A percentile compares a stretch with the other conserved stretches of the same genome.
phyloP scores from a whole-genome alignment of 257 asterid species.

The Plantago elongata region DNA sequence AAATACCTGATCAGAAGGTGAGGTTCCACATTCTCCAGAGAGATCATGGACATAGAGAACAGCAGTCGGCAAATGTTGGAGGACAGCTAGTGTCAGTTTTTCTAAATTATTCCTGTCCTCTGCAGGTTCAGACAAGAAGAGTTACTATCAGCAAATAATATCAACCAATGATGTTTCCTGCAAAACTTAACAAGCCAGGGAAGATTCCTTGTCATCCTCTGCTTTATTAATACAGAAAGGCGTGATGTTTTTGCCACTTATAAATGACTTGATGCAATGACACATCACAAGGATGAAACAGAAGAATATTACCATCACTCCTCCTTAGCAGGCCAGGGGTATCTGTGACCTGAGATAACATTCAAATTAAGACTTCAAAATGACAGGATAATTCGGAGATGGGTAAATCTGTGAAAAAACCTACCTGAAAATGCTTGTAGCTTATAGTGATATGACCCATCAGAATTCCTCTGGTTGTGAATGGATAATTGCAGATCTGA shows the following conservation, averaged over 20 bases:
- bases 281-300: conserved; percentile 14
- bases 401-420: conserved; percentile 15
- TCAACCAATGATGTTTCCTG: neutral
- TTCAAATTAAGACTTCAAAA: conserved; percentile 15
- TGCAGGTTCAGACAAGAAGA: conserved; percentile 39
- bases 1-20: conserved; percentile 93
- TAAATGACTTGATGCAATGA: conserved; percentile 11
- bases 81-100: conserved; percentile 94
- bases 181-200: neutral
- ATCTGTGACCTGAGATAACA: conserved; percentile 74
- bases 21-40: conserved; percentile 91
- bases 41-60: conserved; percentile 95
- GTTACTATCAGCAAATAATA: neutral
- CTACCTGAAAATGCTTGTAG: conserved; percentile 68
- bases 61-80: conserved; percentile 94
- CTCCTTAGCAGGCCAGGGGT: conserved; percentile 90
- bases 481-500: conserved; percentile 95
- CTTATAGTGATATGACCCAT: conserved; percentile 90
- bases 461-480: conserved; percentile 93
- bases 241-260: neutral
- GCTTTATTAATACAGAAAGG: neutral
- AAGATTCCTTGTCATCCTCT: neutral
- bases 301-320: conserved; percentile 61
- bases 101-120: conserved; percentile 95
- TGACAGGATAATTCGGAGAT: conserved; percentile 9